phyloP scores from a whole-genome alignment of 2,329 filamentous ascomycete genomes.

The Phyllosticta paracitricarpa region DNA sequence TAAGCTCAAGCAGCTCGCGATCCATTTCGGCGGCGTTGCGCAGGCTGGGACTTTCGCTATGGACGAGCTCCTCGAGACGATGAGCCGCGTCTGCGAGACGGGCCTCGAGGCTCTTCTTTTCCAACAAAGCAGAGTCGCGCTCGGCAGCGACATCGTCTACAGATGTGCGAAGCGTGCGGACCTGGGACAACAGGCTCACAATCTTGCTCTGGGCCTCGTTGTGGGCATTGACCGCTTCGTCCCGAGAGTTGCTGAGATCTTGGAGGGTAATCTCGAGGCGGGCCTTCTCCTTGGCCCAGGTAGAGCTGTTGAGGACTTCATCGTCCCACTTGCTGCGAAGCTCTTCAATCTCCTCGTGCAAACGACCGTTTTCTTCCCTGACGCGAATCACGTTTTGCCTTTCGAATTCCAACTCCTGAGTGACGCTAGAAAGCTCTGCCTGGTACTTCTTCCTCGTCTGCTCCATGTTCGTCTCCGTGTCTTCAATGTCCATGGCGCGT shows the following conservation, averaged over 20 bases:
- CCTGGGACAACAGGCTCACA: constrained; percentile 80
- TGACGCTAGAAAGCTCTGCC: constrained; percentile 77
- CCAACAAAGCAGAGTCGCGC: constrained; percentile 71
- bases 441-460: constrained; percentile 98
- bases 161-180: constrained; percentile 69
- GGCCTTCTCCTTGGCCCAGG: constrained; percentile 96
- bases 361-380: constrained; percentile 70
- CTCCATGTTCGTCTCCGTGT: constrained; percentile 92
- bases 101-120: constrained; percentile 82
- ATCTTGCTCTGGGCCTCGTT: constrained; percentile 93
- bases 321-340: constrained; percentile 96
- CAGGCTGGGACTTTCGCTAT: constrained; percentile 76
- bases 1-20: constrained; percentile 80
- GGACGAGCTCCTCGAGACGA: constrained; percentile 77
- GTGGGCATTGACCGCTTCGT: constrained; percentile 86
- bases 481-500: constrained; percentile 89
- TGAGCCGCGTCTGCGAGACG: constrained; percentile 79
- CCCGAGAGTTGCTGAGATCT: constrained; percentile 80
- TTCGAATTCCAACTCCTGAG: constrained; percentile 85
- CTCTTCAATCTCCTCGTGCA: constrained; percentile 94
- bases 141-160: constrained; percentile 81
- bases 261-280: constrained; percentile 82
- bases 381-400: constrained; percentile 82
- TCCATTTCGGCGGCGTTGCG: constrained; percentile 84
- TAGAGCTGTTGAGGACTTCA: constrained; percentile 92